A percentile compares a stretch with the other conserved stretches of the same genome.
Evolutionary conservation across 2,329 filamentous ascomycete genomes (phyloP).

Genomic region (Ceratocystis cacaofunesta): DNA sequence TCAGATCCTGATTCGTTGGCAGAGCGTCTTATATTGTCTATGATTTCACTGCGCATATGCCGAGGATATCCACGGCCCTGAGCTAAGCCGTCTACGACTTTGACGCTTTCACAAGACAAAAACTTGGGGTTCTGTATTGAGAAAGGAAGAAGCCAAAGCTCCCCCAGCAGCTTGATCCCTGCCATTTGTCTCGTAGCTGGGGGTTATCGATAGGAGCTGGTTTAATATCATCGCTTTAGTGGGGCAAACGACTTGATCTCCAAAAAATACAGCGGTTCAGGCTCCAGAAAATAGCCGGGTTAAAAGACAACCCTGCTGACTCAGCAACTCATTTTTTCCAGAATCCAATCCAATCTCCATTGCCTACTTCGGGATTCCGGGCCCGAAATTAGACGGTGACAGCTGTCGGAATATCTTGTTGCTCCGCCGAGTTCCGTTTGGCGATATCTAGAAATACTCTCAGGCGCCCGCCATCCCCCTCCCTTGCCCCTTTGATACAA

Average conservation of each 20-base stretch:
- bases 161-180: not conserved
- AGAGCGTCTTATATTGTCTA: not conserved
- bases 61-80: conserved; percentile 21
- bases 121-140: conserved; percentile 3
- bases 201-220: not conserved
- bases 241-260: not conserved
- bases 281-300: not conserved
- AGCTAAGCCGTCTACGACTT: not conserved
- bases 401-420: not conserved
- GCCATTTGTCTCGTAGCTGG: not conserved
- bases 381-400: not conserved
- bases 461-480: not conserved
- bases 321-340: not conserved
- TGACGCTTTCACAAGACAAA: conserved; percentile 3
- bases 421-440: not conserved
- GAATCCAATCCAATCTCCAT: not conserved
- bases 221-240: not conserved
- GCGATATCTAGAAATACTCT: not conserved
- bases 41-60: conserved; percentile 11
- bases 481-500: not conserved
- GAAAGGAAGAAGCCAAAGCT: not conserved
- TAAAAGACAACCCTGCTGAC: not conserved
- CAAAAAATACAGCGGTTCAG: not conserved
- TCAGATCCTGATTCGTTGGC: not conserved
- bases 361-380: not conserved